Conservation (phyloP, 331 rosid species). For the Malus hybrid region DNA sequence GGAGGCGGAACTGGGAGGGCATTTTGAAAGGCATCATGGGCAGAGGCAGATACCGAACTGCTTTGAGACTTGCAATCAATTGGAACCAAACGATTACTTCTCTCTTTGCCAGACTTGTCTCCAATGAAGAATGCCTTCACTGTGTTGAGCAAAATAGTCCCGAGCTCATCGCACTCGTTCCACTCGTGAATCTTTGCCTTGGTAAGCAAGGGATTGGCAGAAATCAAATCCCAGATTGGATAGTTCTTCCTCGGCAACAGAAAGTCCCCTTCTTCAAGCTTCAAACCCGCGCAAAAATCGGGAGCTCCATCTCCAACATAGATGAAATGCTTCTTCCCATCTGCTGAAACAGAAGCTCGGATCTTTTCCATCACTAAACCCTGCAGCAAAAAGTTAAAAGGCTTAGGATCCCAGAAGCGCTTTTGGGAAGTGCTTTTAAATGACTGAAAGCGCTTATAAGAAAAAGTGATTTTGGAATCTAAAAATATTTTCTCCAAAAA, state of each 20-base stretch:
- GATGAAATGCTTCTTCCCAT: constrained; percentile 33
- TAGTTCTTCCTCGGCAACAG: constrained; percentile 71
- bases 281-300: constrained; percentile 68
- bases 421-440: no score
- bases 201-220: constrained; percentile 35
- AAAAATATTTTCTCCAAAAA: no score
- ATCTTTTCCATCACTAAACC: constrained; percentile 43
- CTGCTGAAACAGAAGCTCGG: constrained; percentile 18
- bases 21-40: not conserved
- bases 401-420: not conserved
- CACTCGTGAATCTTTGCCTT: constrained; percentile 56
- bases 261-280: constrained; percentile 41
- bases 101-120: not conserved
- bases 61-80: constrained; percentile 36
- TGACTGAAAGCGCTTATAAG: no score
- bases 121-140: constrained; percentile 19
- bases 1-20: constrained; percentile 11
- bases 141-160: constrained; percentile 19
- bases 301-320: constrained; percentile 69
- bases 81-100: constrained; percentile 18
- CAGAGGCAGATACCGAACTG: not conserved
- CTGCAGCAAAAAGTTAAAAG: constrained; percentile 14
- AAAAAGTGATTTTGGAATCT: no score
- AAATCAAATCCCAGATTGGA: constrained; percentile 51
- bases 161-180: constrained; percentile 46